phyloP scores from a whole-genome alignment of 768 basidiomycete species.

The Mycena albidolilacea region DNA sequence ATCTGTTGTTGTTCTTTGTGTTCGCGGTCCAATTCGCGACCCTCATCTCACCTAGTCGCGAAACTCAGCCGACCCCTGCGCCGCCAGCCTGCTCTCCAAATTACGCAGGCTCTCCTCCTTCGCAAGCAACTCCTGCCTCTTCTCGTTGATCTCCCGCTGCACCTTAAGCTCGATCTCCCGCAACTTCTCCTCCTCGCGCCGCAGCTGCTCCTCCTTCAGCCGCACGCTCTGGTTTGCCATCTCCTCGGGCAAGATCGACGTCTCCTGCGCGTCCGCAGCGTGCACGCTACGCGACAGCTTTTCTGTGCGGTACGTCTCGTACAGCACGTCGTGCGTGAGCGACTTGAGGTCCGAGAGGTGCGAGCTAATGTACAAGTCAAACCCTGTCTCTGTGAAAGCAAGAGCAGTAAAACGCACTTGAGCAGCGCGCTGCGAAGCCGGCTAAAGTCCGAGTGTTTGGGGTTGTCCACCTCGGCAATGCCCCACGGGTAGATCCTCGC shows the following conservation, averaged over 20 bases:
- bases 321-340: slow-evolving; percentile 92
- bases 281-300: slow-evolving; percentile 94
- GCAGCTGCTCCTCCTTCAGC: slow-evolving; percentile 98
- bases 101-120: slow-evolving; percentile 67
- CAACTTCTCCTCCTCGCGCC: slow-evolving; percentile 97
- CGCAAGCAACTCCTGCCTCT: slow-evolving; percentile 95
- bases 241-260: slow-evolving; percentile 95
- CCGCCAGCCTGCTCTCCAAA: slow-evolving; percentile 91
- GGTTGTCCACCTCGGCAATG: slow-evolving; percentile 98
- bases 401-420: slow-evolving; percentile 67
- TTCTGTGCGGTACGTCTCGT: slow-evolving; percentile 98
- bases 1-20: slow-evolving; percentile 9
- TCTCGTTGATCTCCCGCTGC: slow-evolving; percentile 97
- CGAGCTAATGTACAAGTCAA: slow-evolving; percentile 67
- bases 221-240: slow-evolving; percentile 97
- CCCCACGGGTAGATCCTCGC: slow-evolving; percentile 99
- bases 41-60: slow-evolving; percentile 60
- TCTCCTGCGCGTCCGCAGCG: slow-evolving; percentile 82
- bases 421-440: slow-evolving; percentile 92
- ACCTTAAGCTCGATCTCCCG: slow-evolving; percentile 99
- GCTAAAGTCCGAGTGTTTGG: slow-evolving; percentile 99
- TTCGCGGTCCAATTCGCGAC: background rate
- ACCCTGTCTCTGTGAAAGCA: background rate
- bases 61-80: slow-evolving; percentile 89
- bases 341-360: slow-evolving; percentile 96